Base-by-base conservation (phyloP, 345 rosid species). In the Odontarrhena argentea region DNA sequence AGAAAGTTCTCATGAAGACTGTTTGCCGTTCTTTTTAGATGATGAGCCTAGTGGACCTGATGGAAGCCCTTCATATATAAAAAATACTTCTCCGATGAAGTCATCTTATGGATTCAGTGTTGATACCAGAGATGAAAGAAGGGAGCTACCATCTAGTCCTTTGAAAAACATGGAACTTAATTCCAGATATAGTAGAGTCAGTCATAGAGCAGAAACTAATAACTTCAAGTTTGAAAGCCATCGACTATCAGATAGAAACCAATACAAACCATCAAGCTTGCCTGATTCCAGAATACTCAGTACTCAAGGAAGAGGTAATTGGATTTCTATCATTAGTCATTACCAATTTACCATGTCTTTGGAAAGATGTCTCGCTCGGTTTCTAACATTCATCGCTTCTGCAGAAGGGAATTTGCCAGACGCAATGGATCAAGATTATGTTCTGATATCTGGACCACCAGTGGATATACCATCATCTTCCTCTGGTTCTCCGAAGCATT, bases 371-470 rank as follows among this genome's bases (percentile, higher is more conserved):
- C 41, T 54, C 45, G 30, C 46, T 60, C 12, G 7, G 34, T 38
- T 74, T 67, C 57, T 74, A 57, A 67, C 37, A 36, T 49, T 13
- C 15, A 36, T 53, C 1, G 45, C 36, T 54, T 55, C 10, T 64
- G 51, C 82, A 87, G 97, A 77, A 54, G 81, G 74, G 37, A 91
- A 91, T 69, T 87, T 87, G 25, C 68, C 81, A 78, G 99, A 91
- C 81, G 71, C 80, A 71, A 84, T 86, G 67, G 98, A 92, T 79
- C 96, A 86, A 76, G 99, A 94, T 55, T 94, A 78, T 49, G 97
- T 94, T 80, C 43, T 94, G 14, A 91, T 94, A 36, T 84, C 92
- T 79, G 87, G 93, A 66, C 96, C 99, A 15, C 83, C 91, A 43
- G 65, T 80, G 79, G 96, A 88, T 53, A 61, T 77, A 34, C 83